Evolutionary conservation across 2,329 filamentous ascomycete genomes (phyloP).

Genomic region (Colletotrichum euphorbiae): DNA sequence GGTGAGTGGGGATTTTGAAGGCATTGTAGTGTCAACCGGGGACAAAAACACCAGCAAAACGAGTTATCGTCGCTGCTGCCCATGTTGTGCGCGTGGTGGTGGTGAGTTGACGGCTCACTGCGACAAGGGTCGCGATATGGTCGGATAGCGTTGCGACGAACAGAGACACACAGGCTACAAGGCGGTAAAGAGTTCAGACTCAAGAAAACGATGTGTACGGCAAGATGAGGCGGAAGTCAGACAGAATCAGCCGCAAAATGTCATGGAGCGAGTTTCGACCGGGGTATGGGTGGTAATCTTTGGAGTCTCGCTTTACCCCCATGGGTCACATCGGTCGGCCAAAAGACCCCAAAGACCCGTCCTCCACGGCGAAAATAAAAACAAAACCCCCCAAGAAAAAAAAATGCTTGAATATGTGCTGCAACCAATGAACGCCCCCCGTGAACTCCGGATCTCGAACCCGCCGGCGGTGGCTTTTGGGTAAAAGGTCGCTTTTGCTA

Average conservation of each 20-base stretch:
- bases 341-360: background rate
- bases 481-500: slow-evolving; percentile 13
- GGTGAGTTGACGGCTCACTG: background rate
- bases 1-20: background rate
- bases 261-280: slow-evolving; percentile 33
- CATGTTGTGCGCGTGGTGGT: background rate
- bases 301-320: background rate
- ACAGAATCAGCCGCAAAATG: slow-evolving; percentile 37
- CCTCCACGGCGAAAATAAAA: slow-evolving; percentile 8
- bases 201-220: background rate
- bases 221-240: slow-evolving; percentile 37
- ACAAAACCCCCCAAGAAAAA: no score
- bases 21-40: background rate
- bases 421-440: slow-evolving; percentile 6
- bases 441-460: slow-evolving; percentile 9
- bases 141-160: slow-evolving; percentile 6
- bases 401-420: slow-evolving; percentile 24
- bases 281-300: slow-evolving; percentile 22
- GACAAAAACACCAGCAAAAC: background rate
- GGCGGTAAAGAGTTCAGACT: slow-evolving; percentile 11
- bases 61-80: background rate
- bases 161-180: background rate
- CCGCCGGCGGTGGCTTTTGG: slow-evolving; percentile 4
- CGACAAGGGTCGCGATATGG: slow-evolving; percentile 8
- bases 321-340: slow-evolving; percentile 21